phyloP scores from a whole-genome alignment of 2,329 filamentous ascomycete species.

The Paecilomyces niveus region DNA sequence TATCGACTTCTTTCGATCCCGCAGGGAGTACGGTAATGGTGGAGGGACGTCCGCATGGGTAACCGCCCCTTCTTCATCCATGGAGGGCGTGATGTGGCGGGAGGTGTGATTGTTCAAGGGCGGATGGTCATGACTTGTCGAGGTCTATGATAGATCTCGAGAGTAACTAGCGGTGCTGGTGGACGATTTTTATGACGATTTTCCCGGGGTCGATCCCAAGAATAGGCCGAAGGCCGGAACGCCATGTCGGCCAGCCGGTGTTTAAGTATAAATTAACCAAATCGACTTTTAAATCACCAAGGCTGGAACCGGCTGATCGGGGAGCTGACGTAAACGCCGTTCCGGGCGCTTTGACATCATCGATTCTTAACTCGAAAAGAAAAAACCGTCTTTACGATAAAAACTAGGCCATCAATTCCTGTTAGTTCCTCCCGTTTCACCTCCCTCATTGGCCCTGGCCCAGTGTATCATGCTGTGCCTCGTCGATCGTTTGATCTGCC shows the following conservation, averaged over 20 bases:
- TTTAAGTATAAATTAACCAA: background rate
- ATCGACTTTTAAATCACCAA: background rate
- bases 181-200: too few relatives aligned
- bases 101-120: background rate
- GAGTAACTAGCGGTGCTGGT: background rate
- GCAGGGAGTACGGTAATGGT: slow-evolving; percentile 50
- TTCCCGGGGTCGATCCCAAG: too few relatives aligned
- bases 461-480: too few relatives aligned
- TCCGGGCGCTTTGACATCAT: background rate
- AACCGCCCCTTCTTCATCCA: slow-evolving; percentile 26
- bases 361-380: background rate
- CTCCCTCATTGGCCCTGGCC: background rate
- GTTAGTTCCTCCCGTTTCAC: background rate
- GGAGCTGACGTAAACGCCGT: background rate
- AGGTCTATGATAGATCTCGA: background rate
- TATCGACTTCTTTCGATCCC: slow-evolving; percentile 49
- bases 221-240: background rate
- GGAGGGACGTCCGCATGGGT: slow-evolving; percentile 30
- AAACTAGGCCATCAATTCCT: background rate
- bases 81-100: slow-evolving; percentile 12
- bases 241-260: background rate
- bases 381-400: too few relatives aligned
- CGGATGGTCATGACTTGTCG: background rate
- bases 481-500: background rate
- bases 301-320: background rate